phyloP scores from a whole-genome alignment of 805 yeast species.

The Naumovozyma dairenensis region DNA sequence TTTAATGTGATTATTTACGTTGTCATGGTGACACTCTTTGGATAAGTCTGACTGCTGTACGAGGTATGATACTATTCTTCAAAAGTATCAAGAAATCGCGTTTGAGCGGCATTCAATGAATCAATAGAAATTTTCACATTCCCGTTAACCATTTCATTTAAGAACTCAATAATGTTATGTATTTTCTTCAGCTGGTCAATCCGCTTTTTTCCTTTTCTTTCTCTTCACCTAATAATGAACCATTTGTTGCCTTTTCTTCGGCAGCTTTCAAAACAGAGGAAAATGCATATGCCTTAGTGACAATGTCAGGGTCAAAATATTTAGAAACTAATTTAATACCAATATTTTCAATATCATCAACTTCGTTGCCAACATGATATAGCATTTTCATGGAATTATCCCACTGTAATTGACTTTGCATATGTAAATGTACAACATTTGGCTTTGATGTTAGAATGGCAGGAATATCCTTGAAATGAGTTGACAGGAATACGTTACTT shows the following conservation, averaged over 20 bases:
- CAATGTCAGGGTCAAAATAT: conserved; percentile 19
- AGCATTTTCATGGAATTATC: conserved; percentile 22
- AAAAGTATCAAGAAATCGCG: conserved; percentile 14
- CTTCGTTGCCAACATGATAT: conserved; percentile 22
- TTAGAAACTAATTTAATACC: conserved; percentile 24
- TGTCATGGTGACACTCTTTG: too few species aligned
- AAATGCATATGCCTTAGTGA: conserved; percentile 24
- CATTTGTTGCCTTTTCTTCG: conserved; percentile 5
- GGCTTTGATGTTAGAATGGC: conserved; percentile 26
- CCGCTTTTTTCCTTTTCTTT: conserved; percentile 1
- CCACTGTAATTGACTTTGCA: conserved; percentile 22
- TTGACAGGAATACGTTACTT: conserved; percentile 32
- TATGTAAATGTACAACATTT: conserved; percentile 32
- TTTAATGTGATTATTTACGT: too few species aligned
- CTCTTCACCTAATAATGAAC: conserved; percentile 5
- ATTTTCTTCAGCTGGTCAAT: conserved; percentile 19
- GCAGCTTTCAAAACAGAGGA: conserved; percentile 8
- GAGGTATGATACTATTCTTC: background rate
- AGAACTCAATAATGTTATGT: conserved; percentile 20
- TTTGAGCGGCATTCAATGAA: conserved; percentile 19
- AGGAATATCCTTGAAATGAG: conserved; percentile 38
- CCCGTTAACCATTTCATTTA: conserved; percentile 10
- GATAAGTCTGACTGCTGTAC: too few species aligned
- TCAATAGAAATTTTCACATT: conserved; percentile 9
- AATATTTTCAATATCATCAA: conserved; percentile 22